Percentiles rank a stretch among this genome's conserved stretches.
Conservation (phyloP, 805 yeast genomes). For the Candida arabinofermentans region DNA sequence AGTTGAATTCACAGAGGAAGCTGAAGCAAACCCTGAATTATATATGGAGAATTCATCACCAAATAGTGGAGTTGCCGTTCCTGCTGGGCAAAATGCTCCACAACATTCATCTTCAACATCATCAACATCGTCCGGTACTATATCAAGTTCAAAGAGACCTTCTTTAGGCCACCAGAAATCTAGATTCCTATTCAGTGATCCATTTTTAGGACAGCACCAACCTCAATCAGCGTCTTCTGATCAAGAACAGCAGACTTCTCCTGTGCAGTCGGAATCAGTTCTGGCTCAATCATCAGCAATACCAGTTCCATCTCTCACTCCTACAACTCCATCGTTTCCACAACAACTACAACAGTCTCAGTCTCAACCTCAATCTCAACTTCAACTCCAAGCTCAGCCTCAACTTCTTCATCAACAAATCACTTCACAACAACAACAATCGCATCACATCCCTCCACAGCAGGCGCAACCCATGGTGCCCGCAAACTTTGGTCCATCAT, state of each 20-base stretch:
- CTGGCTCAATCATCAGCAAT: constrained; percentile 4
- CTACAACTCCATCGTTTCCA: constrained; percentile 5
- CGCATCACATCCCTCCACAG: constrained; percentile 4
- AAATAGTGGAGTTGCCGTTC: constrained; percentile 12
- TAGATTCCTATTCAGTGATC: constrained; percentile 68
- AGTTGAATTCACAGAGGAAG: constrained; percentile 34
- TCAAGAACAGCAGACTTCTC: constrained; percentile 2
- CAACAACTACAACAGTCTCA: not conserved
- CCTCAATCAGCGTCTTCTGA: constrained; percentile 1
- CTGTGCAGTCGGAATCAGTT: too few species aligned
- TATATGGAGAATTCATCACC: constrained; percentile 15
- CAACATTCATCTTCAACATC: constrained; percentile 4
- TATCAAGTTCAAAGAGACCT: constrained; percentile 39
- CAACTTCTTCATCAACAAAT: constrained; percentile 1
- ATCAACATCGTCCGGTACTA: constrained; percentile 2
- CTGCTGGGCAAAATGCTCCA: constrained; percentile 8
- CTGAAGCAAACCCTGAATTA: constrained; percentile 13
- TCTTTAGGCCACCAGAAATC: constrained; percentile 57
- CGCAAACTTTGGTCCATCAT: constrained; percentile 29
- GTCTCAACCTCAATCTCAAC: constrained; percentile 3
- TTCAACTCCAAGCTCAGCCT: too few species aligned
- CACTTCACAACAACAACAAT: constrained; percentile 6
- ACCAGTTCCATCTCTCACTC: constrained; percentile 3
- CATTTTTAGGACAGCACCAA: constrained; percentile 32
- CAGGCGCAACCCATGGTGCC: constrained; percentile 10